These are phyloP conservation scores for Alternaria rosae DNA, from an alignment of 2,329 filamentous ascomycete genomes.

Conservation along the genomic window DNA sequence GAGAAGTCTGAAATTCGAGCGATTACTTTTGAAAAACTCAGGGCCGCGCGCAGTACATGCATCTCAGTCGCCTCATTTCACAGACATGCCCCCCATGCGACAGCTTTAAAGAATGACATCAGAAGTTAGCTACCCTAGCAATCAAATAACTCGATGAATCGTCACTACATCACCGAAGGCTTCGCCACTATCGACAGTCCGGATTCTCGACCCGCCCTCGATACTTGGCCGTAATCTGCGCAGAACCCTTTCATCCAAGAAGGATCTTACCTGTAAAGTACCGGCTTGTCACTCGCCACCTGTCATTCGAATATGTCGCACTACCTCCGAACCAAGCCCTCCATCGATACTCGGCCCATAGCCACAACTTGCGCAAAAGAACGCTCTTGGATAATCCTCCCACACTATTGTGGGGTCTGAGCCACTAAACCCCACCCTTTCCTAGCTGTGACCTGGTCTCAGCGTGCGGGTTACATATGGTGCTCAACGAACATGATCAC, in stretches of 20 bases:
- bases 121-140: too few relatives aligned
- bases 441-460: too few relatives aligned
- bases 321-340: not conserved
- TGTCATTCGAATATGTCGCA: not conserved
- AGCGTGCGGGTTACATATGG: not conserved
- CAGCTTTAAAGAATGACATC: too few relatives aligned
- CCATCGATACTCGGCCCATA: not conserved
- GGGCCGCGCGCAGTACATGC: too few relatives aligned
- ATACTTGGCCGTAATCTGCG: not conserved
- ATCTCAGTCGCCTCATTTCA: too few relatives aligned
- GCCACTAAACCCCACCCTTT: not conserved
- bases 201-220: not conserved
- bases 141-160: too few relatives aligned
- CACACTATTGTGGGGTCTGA: not conserved
- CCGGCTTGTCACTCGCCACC: not conserved
- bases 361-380: slow-evolving; percentile 11
- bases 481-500: not conserved
- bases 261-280: not conserved
- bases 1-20: too few relatives aligned
- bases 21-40: too few relatives aligned
- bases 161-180: not conserved
- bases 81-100: too few relatives aligned
- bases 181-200: not conserved
- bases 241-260: not conserved
- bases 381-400: not conserved